Conservation (phyloP, 1,139 yeast genomes). For the Pichia sp. region DNA sequence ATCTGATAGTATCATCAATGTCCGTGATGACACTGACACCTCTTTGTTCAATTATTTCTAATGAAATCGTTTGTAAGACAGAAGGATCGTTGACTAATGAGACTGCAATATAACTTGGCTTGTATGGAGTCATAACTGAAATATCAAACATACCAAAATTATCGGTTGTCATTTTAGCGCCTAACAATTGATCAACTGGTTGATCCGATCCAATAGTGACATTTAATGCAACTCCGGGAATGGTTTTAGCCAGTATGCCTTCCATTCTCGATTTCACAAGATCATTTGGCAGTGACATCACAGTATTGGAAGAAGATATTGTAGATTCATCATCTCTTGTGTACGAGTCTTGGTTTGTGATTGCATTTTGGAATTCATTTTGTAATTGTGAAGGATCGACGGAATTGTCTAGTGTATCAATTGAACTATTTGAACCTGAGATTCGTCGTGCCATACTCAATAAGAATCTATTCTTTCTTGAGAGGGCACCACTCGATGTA, state of each 20-base stretch:
- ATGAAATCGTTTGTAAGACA: slow-evolving; percentile 45
- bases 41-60: slow-evolving; percentile 39
- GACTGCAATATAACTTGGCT: slow-evolving; percentile 50
- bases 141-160: slow-evolving; percentile 56
- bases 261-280: slow-evolving; percentile 54
- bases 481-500: slow-evolving; percentile 66
- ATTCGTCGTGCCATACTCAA: slow-evolving; percentile 70
- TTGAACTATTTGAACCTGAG: slow-evolving; percentile 40
- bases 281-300: slow-evolving; percentile 33
- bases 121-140: slow-evolving; percentile 48
- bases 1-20: slow-evolving; percentile 90
- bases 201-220: slow-evolving; percentile 50
- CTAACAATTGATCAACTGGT: slow-evolving; percentile 30
- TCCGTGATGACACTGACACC: slow-evolving; percentile 85
- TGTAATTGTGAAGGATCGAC: slow-evolving; percentile 35
- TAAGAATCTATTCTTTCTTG: slow-evolving; percentile 67
- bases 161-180: slow-evolving; percentile 46
- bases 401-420: slow-evolving; percentile 12
- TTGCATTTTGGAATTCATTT: slow-evolving; percentile 32
- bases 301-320: slow-evolving; percentile 18
- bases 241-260: slow-evolving; percentile 57
- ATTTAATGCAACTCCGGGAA: slow-evolving; percentile 52
- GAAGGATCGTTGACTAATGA: slow-evolving; percentile 44
- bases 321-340: slow-evolving; percentile 23
- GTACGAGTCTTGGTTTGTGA: slow-evolving; percentile 26